A percentile compares a stretch with the other conserved stretches of the same genome.
phyloP scores from a whole-genome alignment of 345 rosid genomes.

The Boechera retrofracta region DNA sequence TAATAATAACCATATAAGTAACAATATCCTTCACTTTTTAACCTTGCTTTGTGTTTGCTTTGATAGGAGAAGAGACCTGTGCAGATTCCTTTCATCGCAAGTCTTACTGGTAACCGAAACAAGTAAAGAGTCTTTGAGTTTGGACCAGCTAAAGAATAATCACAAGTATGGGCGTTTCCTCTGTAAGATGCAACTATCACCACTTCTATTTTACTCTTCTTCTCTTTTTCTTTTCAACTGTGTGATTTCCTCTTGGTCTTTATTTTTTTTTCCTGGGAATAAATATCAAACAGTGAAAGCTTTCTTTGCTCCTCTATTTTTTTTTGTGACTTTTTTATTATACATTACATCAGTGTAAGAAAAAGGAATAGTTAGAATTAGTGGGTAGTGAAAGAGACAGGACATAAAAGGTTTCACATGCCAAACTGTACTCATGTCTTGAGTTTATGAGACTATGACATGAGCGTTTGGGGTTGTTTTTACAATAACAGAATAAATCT shows the following conservation, averaged over 20 bases:
- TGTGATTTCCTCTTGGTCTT: conserved; percentile 9
- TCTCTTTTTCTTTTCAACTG: conserved; percentile 3
- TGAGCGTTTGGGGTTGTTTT: conserved; percentile 30
- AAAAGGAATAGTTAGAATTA: conserved; percentile 29
- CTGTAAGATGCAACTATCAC: conserved; percentile 30
- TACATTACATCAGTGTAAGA: conserved; percentile 31
- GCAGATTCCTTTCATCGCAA: conserved; percentile 8
- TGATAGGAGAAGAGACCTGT: conserved; percentile 19
- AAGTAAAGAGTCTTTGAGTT: conserved; percentile 30
- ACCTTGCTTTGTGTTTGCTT: conserved; percentile 24
- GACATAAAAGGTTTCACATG: conserved; percentile 44
- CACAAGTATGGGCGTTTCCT: conserved; percentile 28
- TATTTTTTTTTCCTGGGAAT: conserved; percentile 28
- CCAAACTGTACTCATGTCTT: conserved; percentile 33
- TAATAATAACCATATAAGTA: conserved; percentile 7
- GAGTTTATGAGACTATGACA: conserved; percentile 17
- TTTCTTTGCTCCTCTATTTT: conserved; percentile 6
- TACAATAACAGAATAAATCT: conserved; percentile 1
- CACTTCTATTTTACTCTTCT: conserved; percentile 21
- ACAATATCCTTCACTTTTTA: not conserved
- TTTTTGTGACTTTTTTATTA: not conserved
- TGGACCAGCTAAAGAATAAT: conserved; percentile 30
- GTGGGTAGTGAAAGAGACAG: conserved; percentile 45
- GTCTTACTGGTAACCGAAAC: conserved; percentile 31
- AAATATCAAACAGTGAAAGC: conserved; percentile 25